Evolutionary conservation across 208 protist genomes (phyloP), one percentile per base, ranked within the genome.

Genomic region (Acanthamoeba triangularis): DNA sequence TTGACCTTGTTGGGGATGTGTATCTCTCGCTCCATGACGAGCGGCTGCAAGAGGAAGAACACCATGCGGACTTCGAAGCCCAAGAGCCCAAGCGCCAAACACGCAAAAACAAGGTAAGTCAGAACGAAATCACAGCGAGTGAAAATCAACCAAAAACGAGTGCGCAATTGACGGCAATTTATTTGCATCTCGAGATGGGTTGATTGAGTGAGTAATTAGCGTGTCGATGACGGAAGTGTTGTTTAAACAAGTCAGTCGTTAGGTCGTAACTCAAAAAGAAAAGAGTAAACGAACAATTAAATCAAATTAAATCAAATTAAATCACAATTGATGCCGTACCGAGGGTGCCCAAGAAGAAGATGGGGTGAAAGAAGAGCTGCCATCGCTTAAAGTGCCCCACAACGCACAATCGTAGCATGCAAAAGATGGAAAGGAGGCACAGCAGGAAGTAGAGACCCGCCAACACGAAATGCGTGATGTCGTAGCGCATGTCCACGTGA

Each of bases 331-430:
- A 61, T 28, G 18, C 8, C 16, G n/a, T 67, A 90, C 82, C 82
- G 30, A 90, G 33, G 28, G 82, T 90, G 56, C 82, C 82, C n/a
- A 90, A 28, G 52, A 90, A 69, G 47, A 90, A 90, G 56, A 90
- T 67, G 1, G 82, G 82, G 54, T 90, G 82, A 44, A 90, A 90
- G 82, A 59, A 59, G 56, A 90, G 82, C 56, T 90, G 82, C 82
- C 82, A 90, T 67, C 82, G 47, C 33, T 44, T 69, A 33, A 69
- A 90, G 33, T 67, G 82, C 14, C 52, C 47, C 16, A 90, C 47
- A 25, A 90, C 14, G 47, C 82, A 90, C 6, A 90, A 49, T 37
- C 82, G 44, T 13, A 90, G 30, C 82, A 59, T 69, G 56, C 82
- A 90, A 90, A 90, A 59, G 56, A 59, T 69, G 8, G 82, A 90